phyloP scores from a whole-genome alignment of 2,329 filamentous ascomycete genomes.

The Microcyclosporella mali region DNA sequence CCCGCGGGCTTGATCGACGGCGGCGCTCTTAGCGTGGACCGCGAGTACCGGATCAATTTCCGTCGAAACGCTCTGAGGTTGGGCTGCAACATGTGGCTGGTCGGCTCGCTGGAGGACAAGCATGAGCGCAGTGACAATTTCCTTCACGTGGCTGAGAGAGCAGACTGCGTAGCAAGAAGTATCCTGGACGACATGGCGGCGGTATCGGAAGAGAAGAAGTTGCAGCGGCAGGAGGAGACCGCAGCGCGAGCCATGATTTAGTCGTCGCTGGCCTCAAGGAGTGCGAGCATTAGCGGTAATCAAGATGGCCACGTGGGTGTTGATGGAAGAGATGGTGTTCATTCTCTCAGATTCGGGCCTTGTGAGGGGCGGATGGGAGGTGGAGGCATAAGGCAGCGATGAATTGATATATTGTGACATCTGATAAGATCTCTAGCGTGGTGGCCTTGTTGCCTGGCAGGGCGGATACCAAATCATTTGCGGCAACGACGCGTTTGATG shows the following conservation, averaged over 20 bases:
- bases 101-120: conserved; percentile 18
- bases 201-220: conserved; percentile 2
- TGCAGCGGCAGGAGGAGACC: conserved; percentile 6
- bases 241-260: conserved; percentile 21
- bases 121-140: conserved; percentile 19
- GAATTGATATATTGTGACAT: too few species aligned
- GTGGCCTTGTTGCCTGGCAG: too few species aligned
- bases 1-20: conserved; percentile 14
- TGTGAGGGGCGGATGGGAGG: too few species aligned
- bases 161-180: conserved; percentile 12
- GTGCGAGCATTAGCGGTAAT: too few species aligned
- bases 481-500: too few species aligned
- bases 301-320: too few species aligned
- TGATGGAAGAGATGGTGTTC: too few species aligned
- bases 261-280: too few species aligned
- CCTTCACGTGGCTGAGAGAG: conserved; percentile 18
- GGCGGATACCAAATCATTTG: too few species aligned
- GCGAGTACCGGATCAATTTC: conserved; percentile 22
- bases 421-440: too few species aligned
- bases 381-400: too few species aligned
- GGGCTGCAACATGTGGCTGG: conserved; percentile 21
- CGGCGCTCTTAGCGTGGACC: conserved; percentile 14
- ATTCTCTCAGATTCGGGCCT: too few species aligned
- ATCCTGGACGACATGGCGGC: conserved; percentile 10
- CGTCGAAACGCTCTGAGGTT: conserved; percentile 11